Conservation (phyloP, 495 filamentous ascomycete genomes). For the Rhypophila decipiens region DNA sequence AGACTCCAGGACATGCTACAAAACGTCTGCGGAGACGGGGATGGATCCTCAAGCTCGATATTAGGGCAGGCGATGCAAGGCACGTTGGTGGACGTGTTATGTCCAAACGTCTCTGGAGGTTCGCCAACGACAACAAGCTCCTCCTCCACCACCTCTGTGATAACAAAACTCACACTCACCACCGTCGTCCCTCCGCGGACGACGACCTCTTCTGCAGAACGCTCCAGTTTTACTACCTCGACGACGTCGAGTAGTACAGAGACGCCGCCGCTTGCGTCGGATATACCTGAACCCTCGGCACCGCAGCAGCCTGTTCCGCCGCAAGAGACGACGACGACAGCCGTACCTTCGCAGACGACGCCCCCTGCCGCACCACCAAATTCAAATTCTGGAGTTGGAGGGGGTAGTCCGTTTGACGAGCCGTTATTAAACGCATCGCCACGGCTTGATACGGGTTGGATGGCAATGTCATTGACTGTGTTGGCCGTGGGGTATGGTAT, state of each 20-base stretch:
- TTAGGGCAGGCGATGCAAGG: slow-evolving; percentile 30
- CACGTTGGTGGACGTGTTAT: slow-evolving; percentile 28
- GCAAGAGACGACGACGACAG: background rate
- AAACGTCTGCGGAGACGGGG: slow-evolving; percentile 21
- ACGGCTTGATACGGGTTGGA: too few species aligned
- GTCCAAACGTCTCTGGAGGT: slow-evolving; percentile 13
- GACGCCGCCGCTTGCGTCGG: background rate
- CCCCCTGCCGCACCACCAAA: background rate
- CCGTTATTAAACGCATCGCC: too few species aligned
- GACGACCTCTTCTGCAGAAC: background rate
- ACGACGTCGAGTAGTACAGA: background rate
- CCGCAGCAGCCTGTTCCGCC: background rate
- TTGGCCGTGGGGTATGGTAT: too few species aligned
- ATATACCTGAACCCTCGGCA: background rate
- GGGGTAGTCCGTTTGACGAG: background rate
- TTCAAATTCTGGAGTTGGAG: background rate
- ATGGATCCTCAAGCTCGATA: slow-evolving; percentile 21
- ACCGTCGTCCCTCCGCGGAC: background rate
- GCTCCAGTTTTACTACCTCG: slow-evolving; percentile 9
- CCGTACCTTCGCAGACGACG: background rate
- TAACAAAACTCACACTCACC: slow-evolving; percentile 4
- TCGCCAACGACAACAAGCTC: slow-evolving; percentile 5
- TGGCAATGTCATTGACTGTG: too few species aligned
- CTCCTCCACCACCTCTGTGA: slow-evolving; percentile 1
- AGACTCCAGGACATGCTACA: slow-evolving; percentile 17